phyloP scores from a whole-genome alignment of 1,284 basidiomycete species.

The Malassezia nana region DNA sequence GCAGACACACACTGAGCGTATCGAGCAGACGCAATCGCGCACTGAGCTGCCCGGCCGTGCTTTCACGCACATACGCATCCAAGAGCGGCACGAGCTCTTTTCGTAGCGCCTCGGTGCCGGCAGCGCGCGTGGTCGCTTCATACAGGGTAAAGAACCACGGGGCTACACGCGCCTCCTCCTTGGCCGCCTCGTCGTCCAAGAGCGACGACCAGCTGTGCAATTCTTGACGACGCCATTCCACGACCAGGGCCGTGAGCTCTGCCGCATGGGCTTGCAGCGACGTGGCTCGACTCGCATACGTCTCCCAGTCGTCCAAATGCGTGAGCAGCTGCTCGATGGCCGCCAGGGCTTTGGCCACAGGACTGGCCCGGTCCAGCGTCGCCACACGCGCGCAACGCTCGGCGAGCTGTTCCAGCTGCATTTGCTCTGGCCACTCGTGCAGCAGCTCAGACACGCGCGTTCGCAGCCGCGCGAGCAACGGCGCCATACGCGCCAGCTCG shows the following conservation, averaged over 20 bases:
- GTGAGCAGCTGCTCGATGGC: constrained; percentile 75
- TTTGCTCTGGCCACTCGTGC: constrained; percentile 88
- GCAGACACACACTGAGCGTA: constrained; percentile 56
- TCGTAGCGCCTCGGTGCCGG: constrained; percentile 52
- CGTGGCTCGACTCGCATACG: constrained; percentile 78
- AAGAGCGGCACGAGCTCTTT: constrained; percentile 68
- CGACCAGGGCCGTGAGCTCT: constrained; percentile 63
- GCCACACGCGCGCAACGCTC: constrained; percentile 66
- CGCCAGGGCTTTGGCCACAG: constrained; percentile 73
- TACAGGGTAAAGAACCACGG: constrained; percentile 91
- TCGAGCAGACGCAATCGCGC: constrained; percentile 62
- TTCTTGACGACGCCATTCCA: constrained; percentile 84
- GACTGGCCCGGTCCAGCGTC: constrained; percentile 59
- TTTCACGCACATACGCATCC: constrained; percentile 67
- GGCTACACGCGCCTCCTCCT: constrained; percentile 52
- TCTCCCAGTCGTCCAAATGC: constrained; percentile 93
- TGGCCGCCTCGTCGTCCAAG: constrained; percentile 53
- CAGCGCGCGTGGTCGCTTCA: constrained; percentile 58
- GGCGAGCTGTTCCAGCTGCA: constrained; percentile 77
- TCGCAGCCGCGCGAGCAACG: constrained; percentile 27
- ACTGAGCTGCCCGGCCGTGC: constrained; percentile 71
- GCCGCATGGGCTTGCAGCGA: constrained; percentile 63
- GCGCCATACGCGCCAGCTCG: constrained; percentile 26
- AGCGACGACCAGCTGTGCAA: constrained; percentile 75
- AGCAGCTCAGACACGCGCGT: constrained; percentile 52